A percentile compares a stretch with the other conserved stretches of the same genome.
Conservation (phyloP, 768 basidiomycete species). For the Pholiota molesta region DNA sequence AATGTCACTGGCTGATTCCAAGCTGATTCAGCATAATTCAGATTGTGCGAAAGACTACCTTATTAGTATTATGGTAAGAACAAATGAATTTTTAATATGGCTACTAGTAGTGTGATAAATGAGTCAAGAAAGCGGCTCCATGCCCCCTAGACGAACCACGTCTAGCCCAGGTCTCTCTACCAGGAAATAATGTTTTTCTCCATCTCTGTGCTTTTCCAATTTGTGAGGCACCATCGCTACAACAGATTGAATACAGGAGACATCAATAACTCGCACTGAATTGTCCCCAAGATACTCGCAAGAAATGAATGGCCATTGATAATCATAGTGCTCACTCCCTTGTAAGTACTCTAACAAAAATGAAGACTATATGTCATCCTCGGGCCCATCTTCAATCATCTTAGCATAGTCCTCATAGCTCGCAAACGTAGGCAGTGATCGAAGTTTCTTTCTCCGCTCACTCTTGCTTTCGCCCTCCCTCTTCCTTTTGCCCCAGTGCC, state of each 20-base stretch:
- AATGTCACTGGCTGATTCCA: no score
- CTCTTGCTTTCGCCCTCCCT: slow-evolving; percentile 35
- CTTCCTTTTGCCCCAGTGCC: slow-evolving; percentile 48
- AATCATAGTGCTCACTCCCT: no score
- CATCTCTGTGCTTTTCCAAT: not conserved
- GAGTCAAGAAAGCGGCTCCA: not conserved
- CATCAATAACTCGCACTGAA: not conserved
- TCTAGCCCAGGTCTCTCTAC: slow-evolving; percentile 18
- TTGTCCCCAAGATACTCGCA: slow-evolving; percentile 3
- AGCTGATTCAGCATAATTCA: no score
- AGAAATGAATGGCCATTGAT: not conserved
- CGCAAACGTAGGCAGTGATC: slow-evolving; percentile 77
- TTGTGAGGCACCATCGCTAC: slow-evolving; percentile 17
- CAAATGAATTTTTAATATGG: no score
- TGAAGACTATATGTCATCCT: slow-evolving; percentile 55
- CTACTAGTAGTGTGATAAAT: not conserved
- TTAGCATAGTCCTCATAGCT: slow-evolving; percentile 86
- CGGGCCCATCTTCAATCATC: slow-evolving; percentile 80
- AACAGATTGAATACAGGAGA: slow-evolving; percentile 10
- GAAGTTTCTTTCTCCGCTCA: slow-evolving; percentile 68
- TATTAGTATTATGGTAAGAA: no score
- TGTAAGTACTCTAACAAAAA: no score
- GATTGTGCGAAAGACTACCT: no score
- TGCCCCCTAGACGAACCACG: slow-evolving; percentile 8
- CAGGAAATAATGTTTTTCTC: not conserved